Evolutionary conservation across 805 yeast species (phyloP).

Genomic region (Scheffersomyces ergatensis): DNA sequence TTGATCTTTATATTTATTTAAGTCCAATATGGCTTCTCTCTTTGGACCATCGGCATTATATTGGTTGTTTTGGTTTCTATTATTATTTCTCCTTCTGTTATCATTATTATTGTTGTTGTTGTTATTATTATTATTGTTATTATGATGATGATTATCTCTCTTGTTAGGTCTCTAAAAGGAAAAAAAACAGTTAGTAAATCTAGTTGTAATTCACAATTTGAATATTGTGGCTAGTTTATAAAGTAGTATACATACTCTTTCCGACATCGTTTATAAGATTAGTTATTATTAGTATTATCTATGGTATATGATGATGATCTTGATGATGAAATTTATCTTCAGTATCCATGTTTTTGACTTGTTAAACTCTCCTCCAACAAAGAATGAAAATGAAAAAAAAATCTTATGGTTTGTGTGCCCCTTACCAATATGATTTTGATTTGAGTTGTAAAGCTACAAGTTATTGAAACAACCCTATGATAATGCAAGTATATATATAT

Average conservation of each 20-base stretch:
- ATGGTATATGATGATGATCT: too few species aligned
- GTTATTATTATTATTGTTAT: constrained; percentile 3
- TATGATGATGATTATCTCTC: background rate
- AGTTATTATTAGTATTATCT: too few species aligned
- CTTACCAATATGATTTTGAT: too few species aligned
- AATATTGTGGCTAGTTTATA: background rate
- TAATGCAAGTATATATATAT: too few species aligned
- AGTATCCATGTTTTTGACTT: too few species aligned
- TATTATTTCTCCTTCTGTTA: constrained; percentile 14
- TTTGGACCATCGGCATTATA: constrained; percentile 66
- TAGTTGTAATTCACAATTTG: background rate
- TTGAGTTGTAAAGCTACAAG: too few species aligned
- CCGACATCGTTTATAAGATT: too few species aligned
- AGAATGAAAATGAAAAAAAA: too few species aligned
- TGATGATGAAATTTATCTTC: too few species aligned
- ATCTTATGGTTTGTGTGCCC: too few species aligned
- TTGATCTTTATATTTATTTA: constrained; percentile 73
- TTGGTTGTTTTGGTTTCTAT: constrained; percentile 7
- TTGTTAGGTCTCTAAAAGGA: background rate
- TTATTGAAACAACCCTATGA: too few species aligned
- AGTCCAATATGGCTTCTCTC: constrained; percentile 84
- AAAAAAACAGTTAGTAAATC: background rate
- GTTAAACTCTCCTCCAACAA: too few species aligned
- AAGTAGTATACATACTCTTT: constrained; percentile 6
- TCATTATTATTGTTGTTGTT: constrained; percentile 7